phyloP scores from a whole-genome alignment of 371 early-diverging fungal genomes.

The Entomophthora muscae region DNA sequence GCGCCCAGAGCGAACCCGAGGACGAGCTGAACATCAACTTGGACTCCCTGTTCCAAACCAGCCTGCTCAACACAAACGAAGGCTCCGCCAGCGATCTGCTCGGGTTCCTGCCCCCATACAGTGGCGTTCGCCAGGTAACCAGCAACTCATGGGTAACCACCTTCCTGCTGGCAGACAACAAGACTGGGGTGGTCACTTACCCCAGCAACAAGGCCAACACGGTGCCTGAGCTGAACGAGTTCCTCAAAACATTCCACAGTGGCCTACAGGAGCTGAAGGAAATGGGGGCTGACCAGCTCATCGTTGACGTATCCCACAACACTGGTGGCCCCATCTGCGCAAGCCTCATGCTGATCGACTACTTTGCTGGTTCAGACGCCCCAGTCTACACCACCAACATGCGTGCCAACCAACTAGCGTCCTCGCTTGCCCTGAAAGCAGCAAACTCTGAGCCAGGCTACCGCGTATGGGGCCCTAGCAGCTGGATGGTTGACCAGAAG shows the following conservation, averaged over 20 bases:
- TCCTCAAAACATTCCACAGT: background rate
- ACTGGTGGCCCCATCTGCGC: constrained; percentile 5
- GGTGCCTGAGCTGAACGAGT: background rate
- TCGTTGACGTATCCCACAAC: background rate
- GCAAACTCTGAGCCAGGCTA: background rate
- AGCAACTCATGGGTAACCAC: constrained; percentile 1
- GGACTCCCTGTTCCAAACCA: background rate
- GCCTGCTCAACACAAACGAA: no score
- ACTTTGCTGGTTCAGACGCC: background rate
- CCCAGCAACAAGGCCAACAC: background rate
- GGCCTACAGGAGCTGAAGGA: background rate
- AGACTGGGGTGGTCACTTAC: background rate
- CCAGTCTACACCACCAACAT: background rate
- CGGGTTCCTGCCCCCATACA: background rate
- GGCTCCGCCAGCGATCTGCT: no score
- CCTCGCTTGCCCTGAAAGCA: background rate
- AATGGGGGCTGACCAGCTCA: background rate
- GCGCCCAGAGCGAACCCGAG: background rate
- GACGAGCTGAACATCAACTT: background rate
- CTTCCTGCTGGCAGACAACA: background rate
- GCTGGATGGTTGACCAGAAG: background rate
- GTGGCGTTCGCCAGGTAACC: background rate
- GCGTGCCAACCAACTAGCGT: background rate
- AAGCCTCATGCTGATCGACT: background rate
- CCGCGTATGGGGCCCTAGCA: background rate